A percentile compares a stretch with the other conserved stretches of the same genome.
These are phyloP conservation scores for Tricholoma terreum DNA, from an alignment of 768 basidiomycete species.

Conservation along the genomic window DNA sequence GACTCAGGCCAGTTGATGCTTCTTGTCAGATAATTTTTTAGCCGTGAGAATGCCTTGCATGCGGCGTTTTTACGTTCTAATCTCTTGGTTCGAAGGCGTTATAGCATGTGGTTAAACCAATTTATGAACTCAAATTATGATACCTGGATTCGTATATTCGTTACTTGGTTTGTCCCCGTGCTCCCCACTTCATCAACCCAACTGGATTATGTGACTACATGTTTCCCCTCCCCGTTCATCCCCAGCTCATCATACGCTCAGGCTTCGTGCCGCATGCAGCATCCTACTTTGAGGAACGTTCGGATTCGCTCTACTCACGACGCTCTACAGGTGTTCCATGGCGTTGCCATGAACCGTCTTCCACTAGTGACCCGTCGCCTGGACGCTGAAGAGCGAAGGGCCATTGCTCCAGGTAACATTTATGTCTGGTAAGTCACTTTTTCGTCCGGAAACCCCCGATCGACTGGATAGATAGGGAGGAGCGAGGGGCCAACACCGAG, in stretches of 20 bases:
- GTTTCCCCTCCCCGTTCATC: slow-evolving; percentile 16
- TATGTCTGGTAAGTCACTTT: slow-evolving; percentile 59
- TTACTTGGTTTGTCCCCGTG: slow-evolving; percentile 34
- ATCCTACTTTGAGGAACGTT: slow-evolving; percentile 70
- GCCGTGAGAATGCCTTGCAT: slow-evolving; percentile 35
- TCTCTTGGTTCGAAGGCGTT: slow-evolving; percentile 33
- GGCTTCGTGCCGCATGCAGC: slow-evolving; percentile 52
- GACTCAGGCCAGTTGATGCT: slow-evolving; percentile 28
- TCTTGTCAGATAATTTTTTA: slow-evolving; percentile 28
- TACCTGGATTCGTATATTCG: slow-evolving; percentile 38
- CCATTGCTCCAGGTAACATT: slow-evolving; percentile 72
- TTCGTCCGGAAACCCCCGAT: neutral
- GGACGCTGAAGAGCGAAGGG: slow-evolving; percentile 77
- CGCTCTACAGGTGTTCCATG: slow-evolving; percentile 79
- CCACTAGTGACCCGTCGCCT: slow-evolving; percentile 79
- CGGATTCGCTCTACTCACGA: slow-evolving; percentile 78
- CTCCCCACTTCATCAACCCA: slow-evolving; percentile 8
- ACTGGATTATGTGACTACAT: slow-evolving; percentile 18
- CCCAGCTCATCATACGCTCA: slow-evolving; percentile 11
- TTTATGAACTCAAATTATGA: slow-evolving; percentile 56
- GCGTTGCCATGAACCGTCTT: slow-evolving; percentile 62
- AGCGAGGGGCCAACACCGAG: slow-evolving; percentile 81
- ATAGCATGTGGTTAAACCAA: slow-evolving; percentile 53
- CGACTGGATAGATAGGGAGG: slow-evolving; percentile 48
- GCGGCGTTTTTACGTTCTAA: slow-evolving; percentile 37